phyloP scores from a whole-genome alignment of 169 alveolate species.

The Plasmodium billcollinsi region DNA sequence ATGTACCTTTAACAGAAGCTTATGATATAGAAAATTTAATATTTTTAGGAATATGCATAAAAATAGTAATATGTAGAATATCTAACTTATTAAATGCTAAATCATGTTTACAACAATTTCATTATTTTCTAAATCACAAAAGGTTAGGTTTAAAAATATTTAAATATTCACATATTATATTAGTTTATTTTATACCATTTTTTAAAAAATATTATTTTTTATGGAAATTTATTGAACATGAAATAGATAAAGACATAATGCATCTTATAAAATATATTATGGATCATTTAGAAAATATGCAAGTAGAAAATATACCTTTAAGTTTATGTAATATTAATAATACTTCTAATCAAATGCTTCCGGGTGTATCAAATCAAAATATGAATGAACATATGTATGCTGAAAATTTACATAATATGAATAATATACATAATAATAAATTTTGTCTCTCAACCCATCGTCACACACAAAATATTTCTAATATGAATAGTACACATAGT shows the following conservation, averaged over 20 bases:
- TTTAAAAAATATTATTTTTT: slow-evolving; percentile 59
- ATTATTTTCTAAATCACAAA: slow-evolving; percentile 42
- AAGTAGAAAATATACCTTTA: not conserved
- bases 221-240: slow-evolving; percentile 67
- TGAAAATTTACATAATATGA: not conserved
- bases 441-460: not conserved
- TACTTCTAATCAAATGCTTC: not conserved
- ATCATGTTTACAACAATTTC: slow-evolving; percentile 45
- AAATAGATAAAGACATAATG: slow-evolving; percentile 53
- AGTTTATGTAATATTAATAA: not conserved
- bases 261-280: slow-evolving; percentile 16
- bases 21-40: slow-evolving; percentile 26
- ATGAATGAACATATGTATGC: not conserved
- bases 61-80: slow-evolving; percentile 48
- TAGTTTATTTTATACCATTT: slow-evolving; percentile 60
- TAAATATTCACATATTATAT: slow-evolving; percentile 31
- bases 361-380: not conserved
- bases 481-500: too few species aligned
- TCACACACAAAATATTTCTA: too few species aligned
- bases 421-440: not conserved
- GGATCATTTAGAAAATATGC: slow-evolving; percentile 29
- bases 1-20: not conserved
- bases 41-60: slow-evolving; percentile 59
- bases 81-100: slow-evolving; percentile 51
- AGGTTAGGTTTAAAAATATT: slow-evolving; percentile 33